Base-by-base conservation (phyloP, 495 filamentous ascomycete species). In the Xylona heveae region DNA sequence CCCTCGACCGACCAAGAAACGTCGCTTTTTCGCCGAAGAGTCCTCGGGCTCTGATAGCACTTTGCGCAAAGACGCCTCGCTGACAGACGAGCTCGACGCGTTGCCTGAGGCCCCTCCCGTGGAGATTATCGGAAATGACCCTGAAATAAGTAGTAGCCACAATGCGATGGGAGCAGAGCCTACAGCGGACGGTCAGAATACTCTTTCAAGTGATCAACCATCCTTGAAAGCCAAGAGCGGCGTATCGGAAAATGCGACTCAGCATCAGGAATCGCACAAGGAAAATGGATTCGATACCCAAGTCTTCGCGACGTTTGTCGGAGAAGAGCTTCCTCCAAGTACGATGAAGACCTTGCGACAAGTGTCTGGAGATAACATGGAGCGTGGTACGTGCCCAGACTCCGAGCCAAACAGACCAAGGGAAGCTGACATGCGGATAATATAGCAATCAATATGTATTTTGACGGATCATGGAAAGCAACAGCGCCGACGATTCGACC, bases 401-500 rank as follows among this genome's bases (percentile, higher is more conserved):
- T 12, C 10, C 18, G 24, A 9, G 29, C n/a, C 9, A 18, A 13
- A 14, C 15, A 10, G 8, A 10, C 10, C 34, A 6, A 6, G 7
- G 1, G n/a, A 15, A 17, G 13, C 13, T 19, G 19, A 13, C 23
- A 21, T 17, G 12, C 5, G 28, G 16, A 9, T 5, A 24, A 20
- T 4, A 14, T 24, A 54, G 61, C 61, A 15, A 58, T 65, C 30
- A 64, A 64, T 42, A 77, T 92, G 54, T 97, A 83, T 45, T 74
- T 92, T 30, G 88, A 97, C 42, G 85, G 84, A 9, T 92, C 83
- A 4, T 94, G 80, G 81, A 84, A 74, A 15, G 20, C 15, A 12
- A 8, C 23, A 6, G 18, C 1, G 3, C 33, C 9, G 8, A 35
- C 12, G 18, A 20, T 3, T 4, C 20, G 15, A 13, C 6, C 9